These are phyloP conservation scores for Coniochaeta ligniaria DNA, from an alignment of 2,329 filamentous ascomycete genomes.

Conservation along the genomic window DNA sequence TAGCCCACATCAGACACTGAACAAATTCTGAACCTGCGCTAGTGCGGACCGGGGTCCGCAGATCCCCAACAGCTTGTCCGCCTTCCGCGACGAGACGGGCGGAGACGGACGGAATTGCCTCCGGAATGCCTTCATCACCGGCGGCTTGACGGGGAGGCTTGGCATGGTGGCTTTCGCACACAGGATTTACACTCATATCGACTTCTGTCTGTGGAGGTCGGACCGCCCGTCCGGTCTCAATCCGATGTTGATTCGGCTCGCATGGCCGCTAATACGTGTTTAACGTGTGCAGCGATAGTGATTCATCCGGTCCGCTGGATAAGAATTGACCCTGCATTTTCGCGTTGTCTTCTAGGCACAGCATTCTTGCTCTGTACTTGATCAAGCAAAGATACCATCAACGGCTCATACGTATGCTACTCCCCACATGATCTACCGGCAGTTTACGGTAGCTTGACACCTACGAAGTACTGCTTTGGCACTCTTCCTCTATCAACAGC, in stretches of 20 bases:
- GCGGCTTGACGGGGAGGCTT: background rate
- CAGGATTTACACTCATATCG: too few species aligned
- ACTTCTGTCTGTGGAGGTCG: background rate
- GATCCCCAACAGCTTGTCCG: conserved; percentile 38
- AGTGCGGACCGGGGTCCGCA: conserved; percentile 22
- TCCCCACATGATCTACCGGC: background rate
- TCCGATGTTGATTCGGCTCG: background rate
- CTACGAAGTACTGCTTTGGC: background rate
- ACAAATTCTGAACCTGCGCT: background rate
- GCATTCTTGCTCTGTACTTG: too few species aligned
- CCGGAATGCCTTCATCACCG: background rate
- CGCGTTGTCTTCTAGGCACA: too few species aligned
- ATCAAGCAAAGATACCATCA: too few species aligned
- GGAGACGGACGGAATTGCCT: too few species aligned
- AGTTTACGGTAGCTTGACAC: background rate
- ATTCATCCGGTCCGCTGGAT: background rate
- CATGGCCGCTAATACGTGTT: background rate
- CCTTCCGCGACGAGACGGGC: conserved; percentile 5
- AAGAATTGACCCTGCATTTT: background rate
- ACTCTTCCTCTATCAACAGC: background rate
- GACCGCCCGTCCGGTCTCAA: background rate
- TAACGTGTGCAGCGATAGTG: background rate
- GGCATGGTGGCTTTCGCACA: too few species aligned
- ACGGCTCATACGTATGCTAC: too few species aligned
- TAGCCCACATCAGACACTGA: too few species aligned